A percentile compares a stretch with the other conserved stretches of the same genome.
Conservation (phyloP, 2,329 filamentous ascomycete species). For the Ascochyta viciae-villosae region DNA sequence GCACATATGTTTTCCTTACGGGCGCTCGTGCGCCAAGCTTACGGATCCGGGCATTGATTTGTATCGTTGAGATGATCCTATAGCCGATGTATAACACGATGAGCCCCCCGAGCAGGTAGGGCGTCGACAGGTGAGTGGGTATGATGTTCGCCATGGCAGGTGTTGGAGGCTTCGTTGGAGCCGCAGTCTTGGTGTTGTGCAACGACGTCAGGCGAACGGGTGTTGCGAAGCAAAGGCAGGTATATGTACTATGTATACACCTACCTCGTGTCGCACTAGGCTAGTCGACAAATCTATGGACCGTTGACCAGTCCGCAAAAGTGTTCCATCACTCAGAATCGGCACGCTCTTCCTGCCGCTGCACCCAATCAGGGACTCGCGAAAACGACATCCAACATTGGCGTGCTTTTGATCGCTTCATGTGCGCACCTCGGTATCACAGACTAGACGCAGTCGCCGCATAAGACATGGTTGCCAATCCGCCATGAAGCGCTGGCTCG, state of each 20-base stretch:
- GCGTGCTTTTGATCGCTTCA: slow-evolving; percentile 1
- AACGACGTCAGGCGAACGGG: neutral
- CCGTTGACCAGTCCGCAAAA: neutral
- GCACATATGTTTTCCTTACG: slow-evolving; percentile 46
- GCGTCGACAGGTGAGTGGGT: slow-evolving; percentile 26
- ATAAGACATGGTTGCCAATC: neutral
- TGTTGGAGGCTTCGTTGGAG: neutral
- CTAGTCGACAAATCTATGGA: neutral
- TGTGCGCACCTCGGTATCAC: slow-evolving; percentile 15
- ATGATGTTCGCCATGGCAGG: slow-evolving; percentile 33
- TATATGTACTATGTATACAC: slow-evolving; percentile 12
- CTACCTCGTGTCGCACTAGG: slow-evolving; percentile 11
- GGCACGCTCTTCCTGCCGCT: neutral
- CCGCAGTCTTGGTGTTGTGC: too few relatives aligned
- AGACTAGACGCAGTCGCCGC: neutral
- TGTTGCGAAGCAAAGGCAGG: neutral
- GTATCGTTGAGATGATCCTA: slow-evolving; percentile 25
- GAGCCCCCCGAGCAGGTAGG: slow-evolving; percentile 32
- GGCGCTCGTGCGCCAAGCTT: slow-evolving; percentile 57
- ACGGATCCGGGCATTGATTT: slow-evolving; percentile 47
- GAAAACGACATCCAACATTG: neutral
- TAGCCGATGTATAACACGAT: slow-evolving; percentile 31
- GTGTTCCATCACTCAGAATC: neutral
- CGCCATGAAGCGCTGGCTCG: neutral
- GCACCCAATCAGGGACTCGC: slow-evolving; percentile 3